Percentiles rank a stretch among this genome's conserved stretches.
Conservation (phyloP, 148 eudicot genomes). For the Arbutus unedo region DNA sequence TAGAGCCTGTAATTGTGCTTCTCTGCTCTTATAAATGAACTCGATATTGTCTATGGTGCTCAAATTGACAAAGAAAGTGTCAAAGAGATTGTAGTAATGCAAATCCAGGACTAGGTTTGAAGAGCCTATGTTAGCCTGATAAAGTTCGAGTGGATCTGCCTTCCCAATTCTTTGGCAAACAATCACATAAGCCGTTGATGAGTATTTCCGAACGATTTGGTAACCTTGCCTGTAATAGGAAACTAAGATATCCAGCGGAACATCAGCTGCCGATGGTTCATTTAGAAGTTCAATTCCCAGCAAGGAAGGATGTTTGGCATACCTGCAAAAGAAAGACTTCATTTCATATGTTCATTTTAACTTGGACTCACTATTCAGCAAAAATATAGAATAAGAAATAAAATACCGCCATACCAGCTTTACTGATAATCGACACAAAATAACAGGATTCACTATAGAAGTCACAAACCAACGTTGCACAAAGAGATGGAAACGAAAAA, state of each 20-base stretch:
- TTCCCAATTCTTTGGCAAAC: conserved; percentile 75
- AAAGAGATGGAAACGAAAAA: not conserved
- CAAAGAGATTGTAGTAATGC: conserved; percentile 81
- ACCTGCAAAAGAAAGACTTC: conserved; percentile 39
- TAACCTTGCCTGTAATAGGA: conserved; percentile 67
- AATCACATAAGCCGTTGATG: conserved; percentile 60
- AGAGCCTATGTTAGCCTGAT: conserved; percentile 56
- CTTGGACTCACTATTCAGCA: not conserved
- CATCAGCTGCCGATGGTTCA: conserved; percentile 62
- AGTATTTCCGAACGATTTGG: conserved; percentile 53
- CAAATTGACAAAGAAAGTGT: conserved; percentile 48
- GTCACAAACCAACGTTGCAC: not conserved
- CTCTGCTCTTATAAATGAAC: conserved; percentile 57
- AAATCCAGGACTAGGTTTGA: conserved; percentile 54
- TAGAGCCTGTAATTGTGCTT: conserved; percentile 57
- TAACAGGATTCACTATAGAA: not conserved
- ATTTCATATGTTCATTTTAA: not conserved
- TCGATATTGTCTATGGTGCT: conserved; percentile 54
- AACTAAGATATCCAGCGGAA: conserved; percentile 53
- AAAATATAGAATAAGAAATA: not conserved
- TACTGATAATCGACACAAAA: not conserved
- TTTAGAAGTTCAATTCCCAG: conserved; percentile 80
- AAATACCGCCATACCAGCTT: not conserved
- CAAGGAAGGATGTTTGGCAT: conserved; percentile 63
- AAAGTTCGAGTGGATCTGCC: conserved; percentile 78